A percentile compares a stretch with the other conserved stretches of the same genome.
These are phyloP conservation scores for Aspergillus oerlinghausenensis DNA, from an alignment of 2,329 filamentous ascomycete species.

Conservation along the genomic window DNA sequence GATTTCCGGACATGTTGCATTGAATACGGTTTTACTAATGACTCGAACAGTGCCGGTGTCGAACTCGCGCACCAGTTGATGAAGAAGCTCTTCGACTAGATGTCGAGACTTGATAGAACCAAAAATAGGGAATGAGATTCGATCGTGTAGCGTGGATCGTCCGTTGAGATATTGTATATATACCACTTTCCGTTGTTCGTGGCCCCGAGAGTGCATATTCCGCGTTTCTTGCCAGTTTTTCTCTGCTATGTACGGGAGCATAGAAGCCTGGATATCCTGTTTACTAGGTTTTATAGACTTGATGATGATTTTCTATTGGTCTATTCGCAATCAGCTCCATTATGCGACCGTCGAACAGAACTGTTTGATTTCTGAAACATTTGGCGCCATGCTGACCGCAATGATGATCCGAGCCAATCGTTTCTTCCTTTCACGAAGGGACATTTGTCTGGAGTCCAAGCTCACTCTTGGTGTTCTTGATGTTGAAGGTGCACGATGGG, in stretches of 20 bases:
- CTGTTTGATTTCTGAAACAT: not conserved
- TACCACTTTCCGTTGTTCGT: not conserved
- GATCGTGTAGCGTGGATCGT: not conserved
- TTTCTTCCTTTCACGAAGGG: not conserved
- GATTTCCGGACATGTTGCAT: not conserved
- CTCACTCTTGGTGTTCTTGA: not conserved
- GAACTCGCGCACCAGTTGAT: conserved; percentile 49
- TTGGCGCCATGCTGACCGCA: not conserved
- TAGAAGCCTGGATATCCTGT: conserved; percentile 10
- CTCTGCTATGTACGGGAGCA: conserved; percentile 3
- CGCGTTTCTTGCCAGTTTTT: not conserved
- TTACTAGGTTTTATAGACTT: conserved; percentile 7
- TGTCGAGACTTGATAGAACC: not conserved
- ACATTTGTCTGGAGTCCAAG: not conserved
- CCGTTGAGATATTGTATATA: not conserved
- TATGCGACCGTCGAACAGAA: not conserved
- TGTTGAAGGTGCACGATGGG: not conserved
- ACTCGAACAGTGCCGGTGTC: conserved; percentile 39
- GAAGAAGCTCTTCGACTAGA: conserved; percentile 40
- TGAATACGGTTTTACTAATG: conserved; percentile 10
- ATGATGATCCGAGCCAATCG: not conserved
- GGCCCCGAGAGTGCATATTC: conserved; percentile 2
- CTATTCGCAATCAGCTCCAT: not conserved
- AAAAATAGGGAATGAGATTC: conserved; percentile 7
- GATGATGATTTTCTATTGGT: conserved; percentile 7